Conservation (phyloP, 2,329 filamentous ascomycete species). For the Alternaria alternata region DNA sequence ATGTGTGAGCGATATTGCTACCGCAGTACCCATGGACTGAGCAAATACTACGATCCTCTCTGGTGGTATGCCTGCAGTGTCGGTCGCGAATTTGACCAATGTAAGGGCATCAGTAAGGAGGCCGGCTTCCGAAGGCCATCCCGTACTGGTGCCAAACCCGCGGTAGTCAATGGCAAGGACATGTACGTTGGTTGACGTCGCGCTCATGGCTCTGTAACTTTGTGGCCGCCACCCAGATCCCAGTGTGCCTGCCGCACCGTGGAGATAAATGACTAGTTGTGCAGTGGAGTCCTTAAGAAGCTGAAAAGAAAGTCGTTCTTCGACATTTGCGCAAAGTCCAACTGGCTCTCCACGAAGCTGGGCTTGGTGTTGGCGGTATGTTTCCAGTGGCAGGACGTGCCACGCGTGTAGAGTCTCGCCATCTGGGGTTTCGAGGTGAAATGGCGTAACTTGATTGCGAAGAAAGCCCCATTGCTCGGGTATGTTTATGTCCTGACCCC, state of each 20-base stretch:
- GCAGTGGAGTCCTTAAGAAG: slow-evolving; percentile 70
- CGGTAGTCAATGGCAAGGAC: slow-evolving; percentile 69
- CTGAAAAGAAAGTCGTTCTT: slow-evolving; percentile 65
- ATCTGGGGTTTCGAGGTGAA: slow-evolving; percentile 55
- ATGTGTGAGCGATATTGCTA: slow-evolving; percentile 56
- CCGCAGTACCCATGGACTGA: slow-evolving; percentile 67
- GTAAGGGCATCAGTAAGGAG: slow-evolving; percentile 63
- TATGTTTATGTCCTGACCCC: slow-evolving; percentile 61
- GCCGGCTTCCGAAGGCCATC: slow-evolving; percentile 64
- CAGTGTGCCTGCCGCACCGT: slow-evolving; percentile 66
- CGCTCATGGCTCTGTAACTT: slow-evolving; percentile 65
- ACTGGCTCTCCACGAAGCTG: slow-evolving; percentile 52
- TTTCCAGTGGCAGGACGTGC: slow-evolving; percentile 59
- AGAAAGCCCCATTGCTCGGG: slow-evolving; percentile 61
- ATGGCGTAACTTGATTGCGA: slow-evolving; percentile 60
- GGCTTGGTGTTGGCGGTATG: slow-evolving; percentile 55
- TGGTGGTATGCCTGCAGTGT: slow-evolving; percentile 61
- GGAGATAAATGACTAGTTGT: slow-evolving; percentile 69
- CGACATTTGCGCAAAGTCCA: slow-evolving; percentile 64
- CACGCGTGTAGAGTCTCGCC: slow-evolving; percentile 57
- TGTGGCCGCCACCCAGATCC: slow-evolving; percentile 63
- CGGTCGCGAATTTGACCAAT: slow-evolving; percentile 63
- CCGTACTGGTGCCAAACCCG: slow-evolving; percentile 65
- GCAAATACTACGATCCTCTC: slow-evolving; percentile 66
- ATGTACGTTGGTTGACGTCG: slow-evolving; percentile 62